A percentile compares a stretch with the other conserved stretches of the same genome.
Conservation (phyloP, 2,329 filamentous ascomycete species). For the Scortechinia acanthostroma region DNA sequence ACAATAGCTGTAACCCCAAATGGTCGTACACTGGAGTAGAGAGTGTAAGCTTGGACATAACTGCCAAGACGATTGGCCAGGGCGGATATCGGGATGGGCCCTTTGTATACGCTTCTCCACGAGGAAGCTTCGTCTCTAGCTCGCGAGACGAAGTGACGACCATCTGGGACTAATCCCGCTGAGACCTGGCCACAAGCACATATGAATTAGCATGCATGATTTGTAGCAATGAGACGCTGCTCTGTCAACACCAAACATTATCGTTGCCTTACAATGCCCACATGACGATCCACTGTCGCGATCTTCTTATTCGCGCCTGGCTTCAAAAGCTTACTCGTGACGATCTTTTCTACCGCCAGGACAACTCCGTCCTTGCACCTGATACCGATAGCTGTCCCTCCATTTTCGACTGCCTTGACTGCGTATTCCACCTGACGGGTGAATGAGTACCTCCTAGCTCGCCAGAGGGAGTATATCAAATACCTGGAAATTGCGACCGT, state of each 20-base stretch:
- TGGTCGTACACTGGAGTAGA: constrained; percentile 91
- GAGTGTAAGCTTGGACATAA: constrained; percentile 94
- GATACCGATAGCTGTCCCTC: constrained; percentile 91
- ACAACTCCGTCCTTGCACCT: constrained; percentile 95
- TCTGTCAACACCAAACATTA: too few relatives aligned
- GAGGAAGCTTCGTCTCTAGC: constrained; percentile 86
- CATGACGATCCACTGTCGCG: constrained; percentile 84
- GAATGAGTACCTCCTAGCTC: not conserved
- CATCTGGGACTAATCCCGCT: constrained; percentile 89
- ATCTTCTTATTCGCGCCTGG: constrained; percentile 94
- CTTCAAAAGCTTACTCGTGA: constrained; percentile 91
- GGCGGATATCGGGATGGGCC: constrained; percentile 80
- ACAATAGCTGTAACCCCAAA: constrained; percentile 95
- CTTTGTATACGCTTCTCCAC: constrained; percentile 92
- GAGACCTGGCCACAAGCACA: constrained; percentile 58
- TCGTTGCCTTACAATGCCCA: constrained; percentile 81
- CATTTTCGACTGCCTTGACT: constrained; percentile 96
- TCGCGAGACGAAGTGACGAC: constrained; percentile 87
- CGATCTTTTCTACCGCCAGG: constrained; percentile 91
- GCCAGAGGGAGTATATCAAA: constrained; percentile 8
- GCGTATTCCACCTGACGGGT: constrained; percentile 73
- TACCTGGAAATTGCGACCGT: constrained; percentile 97
- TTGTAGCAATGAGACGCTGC: too few relatives aligned
- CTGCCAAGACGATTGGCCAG: constrained; percentile 89
- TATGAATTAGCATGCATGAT: too few relatives aligned